Evolutionary conservation across 768 basidiomycete genomes (phyloP), one percentile per base, ranked within the genome.

Genomic region (Suillus weaverae): DNA sequence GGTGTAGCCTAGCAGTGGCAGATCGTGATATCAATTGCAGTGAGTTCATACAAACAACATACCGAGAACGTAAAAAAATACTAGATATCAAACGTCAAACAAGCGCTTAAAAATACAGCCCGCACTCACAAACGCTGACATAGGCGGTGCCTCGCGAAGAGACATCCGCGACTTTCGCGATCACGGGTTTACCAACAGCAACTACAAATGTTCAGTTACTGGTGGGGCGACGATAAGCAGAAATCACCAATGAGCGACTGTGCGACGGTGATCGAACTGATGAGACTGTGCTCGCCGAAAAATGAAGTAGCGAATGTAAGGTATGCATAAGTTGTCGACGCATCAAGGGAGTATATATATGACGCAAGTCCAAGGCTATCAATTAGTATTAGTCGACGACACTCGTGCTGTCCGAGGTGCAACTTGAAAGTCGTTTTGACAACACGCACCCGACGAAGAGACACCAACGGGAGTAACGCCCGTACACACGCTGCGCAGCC

Each of bases 331-430:
- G 90, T 92, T 8, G 90, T 92, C 20, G 84, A 82, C 26, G 84
- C 81, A 65, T 92, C 91, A 36, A 93, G 80, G 0, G 90, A 90
- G 74, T 92, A 93, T 63, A 91, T 87, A 73, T 91, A 93, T 1
- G 89, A 85, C 0, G 89, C 88, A 0, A 90, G 82, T 16, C 81
- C 89, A 63, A 92, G 74, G 61, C 87, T 79, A 64, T 60, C 4
- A 38, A 51, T 26, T 14, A 60, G 55, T 13, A 39, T 51, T 13
- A 60, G 55, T 18, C 48, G 65, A 36, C 13, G 26, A 30, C 20
- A 10, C 39, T n/a, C 7, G 7, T 39, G 22, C 13, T n/a, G 5
- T 33, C 22, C 26, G 38, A 20, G 32, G 8, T 9, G 16, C 16
- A 50, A 26, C 48, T 50, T 26, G 22, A 22, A 11, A 36, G 41